Evolutionary conservation across 78 protist species (phyloP), one percentile per base, ranked within the genome.

Genomic region (Dictyostelium brefeldianum): DNA sequence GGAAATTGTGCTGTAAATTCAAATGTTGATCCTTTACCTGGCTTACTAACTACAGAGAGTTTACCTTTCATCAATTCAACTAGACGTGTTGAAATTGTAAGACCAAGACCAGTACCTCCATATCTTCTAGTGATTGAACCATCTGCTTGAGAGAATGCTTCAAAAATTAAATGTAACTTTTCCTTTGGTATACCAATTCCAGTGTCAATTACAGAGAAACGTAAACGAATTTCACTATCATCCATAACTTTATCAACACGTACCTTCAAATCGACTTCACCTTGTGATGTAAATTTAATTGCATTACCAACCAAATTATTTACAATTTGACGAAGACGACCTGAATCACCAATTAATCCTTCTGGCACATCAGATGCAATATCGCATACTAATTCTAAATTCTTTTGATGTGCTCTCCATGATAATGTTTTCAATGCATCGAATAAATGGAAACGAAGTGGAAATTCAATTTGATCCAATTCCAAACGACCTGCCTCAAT

Each of bases 101-200:
- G 65, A 80, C 98, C 98, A 22, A 96, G 75, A 15, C 98, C 98
- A 6, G 98, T 93, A 11, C 98, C 98, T 7, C 96, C 96, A 71
- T 90, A 94, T 74, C 82, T 54, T 43, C 96, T 25, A 18, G 98
- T 96, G 48, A 89, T 90, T 48, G 95, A 87, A 17, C 89, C 96
- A 71, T 96, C 98, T 0, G 95, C 96, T 59, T 96, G 98, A 36
- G 91, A 77, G 74, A 94, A 94, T 43, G 94, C 84, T 50, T 89
- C 93, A 65, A 95, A 95, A 18, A 83, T 83, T 46, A 80, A 48
- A 18, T 77, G 85, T 7, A 96, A 92, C 36, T 89, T 83, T 22
- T 81, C 91, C 27, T 73, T 75, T 29, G 96, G 91, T 17, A 92
- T 92, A 20, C 96, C 96, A 51, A 83, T 91, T 53, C 96, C 96